phyloP scores from a whole-genome alignment of 2,329 filamentous ascomycete species.

The Ramularia endophylla region DNA sequence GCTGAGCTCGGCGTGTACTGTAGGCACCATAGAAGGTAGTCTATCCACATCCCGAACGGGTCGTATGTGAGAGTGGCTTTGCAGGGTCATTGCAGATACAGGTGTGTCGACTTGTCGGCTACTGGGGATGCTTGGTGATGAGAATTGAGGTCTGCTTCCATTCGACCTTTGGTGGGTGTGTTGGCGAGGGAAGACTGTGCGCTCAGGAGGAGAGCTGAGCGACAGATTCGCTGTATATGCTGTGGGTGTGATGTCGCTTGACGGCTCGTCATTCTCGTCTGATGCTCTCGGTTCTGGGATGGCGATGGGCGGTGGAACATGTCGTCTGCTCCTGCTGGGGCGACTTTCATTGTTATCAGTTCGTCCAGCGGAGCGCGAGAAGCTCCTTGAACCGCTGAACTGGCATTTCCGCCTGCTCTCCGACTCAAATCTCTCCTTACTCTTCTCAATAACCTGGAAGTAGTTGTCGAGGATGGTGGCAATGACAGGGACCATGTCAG shows the following conservation, averaged over 20 bases:
- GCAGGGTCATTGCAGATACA: slow-evolving; percentile 25
- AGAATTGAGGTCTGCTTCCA: slow-evolving; percentile 31
- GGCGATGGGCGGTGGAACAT: slow-evolving; percentile 78
- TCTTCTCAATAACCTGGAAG: slow-evolving; percentile 91
- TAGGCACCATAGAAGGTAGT: slow-evolving; percentile 72
- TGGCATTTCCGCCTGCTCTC: slow-evolving; percentile 60
- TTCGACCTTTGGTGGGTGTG: slow-evolving; percentile 45
- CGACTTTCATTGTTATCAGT: slow-evolving; percentile 33
- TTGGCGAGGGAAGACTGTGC: slow-evolving; percentile 57
- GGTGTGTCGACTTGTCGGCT: slow-evolving; percentile 20
- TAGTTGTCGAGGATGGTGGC: slow-evolving; percentile 98
- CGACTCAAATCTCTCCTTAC: slow-evolving; percentile 75
- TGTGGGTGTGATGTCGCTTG: slow-evolving; percentile 57
- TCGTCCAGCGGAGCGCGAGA: slow-evolving; percentile 34
- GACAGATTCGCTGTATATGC: slow-evolving; percentile 48
- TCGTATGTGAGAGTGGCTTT: slow-evolving; percentile 45
- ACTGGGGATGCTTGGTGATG: slow-evolving; percentile 22
- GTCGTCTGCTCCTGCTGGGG: slow-evolving; percentile 54
- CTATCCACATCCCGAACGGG: slow-evolving; percentile 78
- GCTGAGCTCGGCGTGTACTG: slow-evolving; percentile 60
- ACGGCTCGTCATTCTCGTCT: slow-evolving; percentile 45
- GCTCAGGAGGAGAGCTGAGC: slow-evolving; percentile 64
- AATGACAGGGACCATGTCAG: slow-evolving; percentile 98
- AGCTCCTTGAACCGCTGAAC: slow-evolving; percentile 30
- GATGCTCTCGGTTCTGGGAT: slow-evolving; percentile 53